Evolutionary conservation across 192 early-diverging fungal genomes (phyloP).

Genomic region (Obelidium mucronatum): DNA sequence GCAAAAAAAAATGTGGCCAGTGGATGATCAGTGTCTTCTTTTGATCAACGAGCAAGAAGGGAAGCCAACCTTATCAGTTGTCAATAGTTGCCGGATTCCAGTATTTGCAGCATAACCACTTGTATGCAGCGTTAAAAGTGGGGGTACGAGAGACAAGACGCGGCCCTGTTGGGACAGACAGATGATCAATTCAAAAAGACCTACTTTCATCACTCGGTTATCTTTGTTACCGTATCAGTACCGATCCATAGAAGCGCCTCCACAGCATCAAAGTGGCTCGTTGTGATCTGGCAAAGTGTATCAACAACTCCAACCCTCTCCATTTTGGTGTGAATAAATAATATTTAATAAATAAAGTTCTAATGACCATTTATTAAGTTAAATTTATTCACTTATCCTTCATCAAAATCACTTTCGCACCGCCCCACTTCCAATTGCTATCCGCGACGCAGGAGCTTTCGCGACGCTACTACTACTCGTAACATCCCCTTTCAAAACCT

Average conservation of each 20-base stretch:
- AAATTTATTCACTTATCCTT: background rate
- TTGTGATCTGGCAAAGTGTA: constrained; percentile 25
- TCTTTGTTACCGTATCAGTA: constrained; percentile 83
- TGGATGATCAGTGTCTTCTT: background rate
- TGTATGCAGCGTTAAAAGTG: constrained; percentile 7
- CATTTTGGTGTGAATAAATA: background rate
- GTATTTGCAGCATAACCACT: constrained; percentile 6
- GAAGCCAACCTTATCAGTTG: constrained; percentile 53
- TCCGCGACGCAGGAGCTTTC: too few species aligned
- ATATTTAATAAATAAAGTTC: background rate
- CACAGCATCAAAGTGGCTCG: constrained; percentile 68
- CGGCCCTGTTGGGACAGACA: constrained; percentile 75
- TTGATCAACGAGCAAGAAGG: background rate
- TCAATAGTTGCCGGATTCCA: constrained; percentile 68
- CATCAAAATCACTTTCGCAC: too few species aligned
- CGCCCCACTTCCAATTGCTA: too few species aligned
- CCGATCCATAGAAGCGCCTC: constrained; percentile 90
- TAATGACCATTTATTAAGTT: background rate
- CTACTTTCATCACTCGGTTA: too few species aligned
- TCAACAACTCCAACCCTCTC: constrained; percentile 14
- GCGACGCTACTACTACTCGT: background rate
- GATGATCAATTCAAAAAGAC: background rate
- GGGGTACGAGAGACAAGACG: constrained; percentile 67
- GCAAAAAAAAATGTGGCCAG: too few species aligned
- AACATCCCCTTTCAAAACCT: background rate